Base-by-base conservation (phyloP, 768 basidiomycete genomes). In the Termitomyces sp. region DNA sequence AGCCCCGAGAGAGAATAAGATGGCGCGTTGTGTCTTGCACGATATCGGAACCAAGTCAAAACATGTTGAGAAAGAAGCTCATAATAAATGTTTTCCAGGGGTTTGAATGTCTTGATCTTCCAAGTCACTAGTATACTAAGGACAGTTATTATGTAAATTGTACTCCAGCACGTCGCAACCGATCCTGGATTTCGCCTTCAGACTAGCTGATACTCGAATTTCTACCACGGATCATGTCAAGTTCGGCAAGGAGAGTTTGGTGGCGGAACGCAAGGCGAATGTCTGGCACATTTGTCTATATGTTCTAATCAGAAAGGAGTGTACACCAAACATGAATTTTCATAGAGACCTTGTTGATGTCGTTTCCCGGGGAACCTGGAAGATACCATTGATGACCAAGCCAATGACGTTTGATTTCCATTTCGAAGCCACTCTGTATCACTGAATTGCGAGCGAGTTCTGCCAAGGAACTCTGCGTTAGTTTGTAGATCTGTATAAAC, bases 381-480 rank as follows among this genome's bases (percentile, higher is more conserved):
- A 94, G 77, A 70, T 93, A 98, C 93, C 93, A 99, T 53, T 88
- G 74, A 60, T 89, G 82, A 0, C 97, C 97, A 2, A 99, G 76
- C 93, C 93, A 95, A 67, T 91, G 93, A 10, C 91, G 86, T 73
- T 98, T 98, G 64, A 98, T 69, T 68, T 96, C 89, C 94, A 98
- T 98, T 72, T 99, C 97, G 67, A 98, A 98, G 1, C 97, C 97
- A 64, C 91, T 93, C 68, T 98, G 97, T 45, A 89, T 77, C 32
- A 98, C 97, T 0, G 93, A 96, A 73, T 99, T 99, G 42, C 97
- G 85, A n/a, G 97, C 97, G 11, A 99, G 81, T 70, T 99, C 97
- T 12, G 95, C 97, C 55, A 99, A 76, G 0, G 91, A 93, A 61
- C 88, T 90, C 68, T 93, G 96, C 0, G 96, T 91, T 50, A 98